These are phyloP conservation scores for Epicoccum nigrum DNA, from an alignment of 2,329 filamentous ascomycete species.

Conservation along the genomic window DNA sequence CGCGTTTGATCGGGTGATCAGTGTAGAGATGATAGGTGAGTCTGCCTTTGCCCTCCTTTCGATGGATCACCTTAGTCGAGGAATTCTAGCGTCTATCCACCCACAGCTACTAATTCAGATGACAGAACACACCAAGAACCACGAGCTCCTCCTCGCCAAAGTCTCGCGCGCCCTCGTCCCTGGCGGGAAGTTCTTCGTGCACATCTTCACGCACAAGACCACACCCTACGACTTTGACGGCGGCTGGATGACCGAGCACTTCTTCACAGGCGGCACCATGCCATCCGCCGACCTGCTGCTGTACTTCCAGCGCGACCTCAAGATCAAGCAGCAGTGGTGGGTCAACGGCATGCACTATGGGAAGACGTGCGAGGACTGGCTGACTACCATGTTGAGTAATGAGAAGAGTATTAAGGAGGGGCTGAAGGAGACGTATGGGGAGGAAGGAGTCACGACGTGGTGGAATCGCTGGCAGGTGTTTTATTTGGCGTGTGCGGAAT, in stretches of 20 bases:
- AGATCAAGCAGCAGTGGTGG: constrained; percentile 71
- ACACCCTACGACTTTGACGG: constrained; percentile 74
- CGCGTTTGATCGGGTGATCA: constrained; percentile 69
- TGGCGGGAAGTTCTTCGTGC: constrained; percentile 71
- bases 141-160: constrained; percentile 70
- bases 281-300: constrained; percentile 69
- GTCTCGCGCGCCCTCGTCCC: constrained; percentile 64
- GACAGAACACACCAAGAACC: constrained; percentile 76
- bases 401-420: constrained; percentile 68
- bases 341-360: constrained; percentile 72
- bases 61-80: too few relatives aligned
- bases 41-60: too few relatives aligned
- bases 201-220: constrained; percentile 68
- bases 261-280: constrained; percentile 78
- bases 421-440: constrained; percentile 69
- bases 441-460: constrained; percentile 65
- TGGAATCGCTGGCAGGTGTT: constrained; percentile 76
- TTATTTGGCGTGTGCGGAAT: constrained; percentile 72
- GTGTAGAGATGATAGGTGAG: constrained; percentile 67
- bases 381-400: constrained; percentile 64
- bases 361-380: constrained; percentile 73
- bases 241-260: constrained; percentile 76
- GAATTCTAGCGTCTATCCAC: too few relatives aligned
- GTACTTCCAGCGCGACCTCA: constrained; percentile 69
- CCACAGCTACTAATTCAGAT: too few relatives aligned